phyloP scores from a whole-genome alignment of 352 stramenopile species.

The Phytophthora pinifolia region DNA sequence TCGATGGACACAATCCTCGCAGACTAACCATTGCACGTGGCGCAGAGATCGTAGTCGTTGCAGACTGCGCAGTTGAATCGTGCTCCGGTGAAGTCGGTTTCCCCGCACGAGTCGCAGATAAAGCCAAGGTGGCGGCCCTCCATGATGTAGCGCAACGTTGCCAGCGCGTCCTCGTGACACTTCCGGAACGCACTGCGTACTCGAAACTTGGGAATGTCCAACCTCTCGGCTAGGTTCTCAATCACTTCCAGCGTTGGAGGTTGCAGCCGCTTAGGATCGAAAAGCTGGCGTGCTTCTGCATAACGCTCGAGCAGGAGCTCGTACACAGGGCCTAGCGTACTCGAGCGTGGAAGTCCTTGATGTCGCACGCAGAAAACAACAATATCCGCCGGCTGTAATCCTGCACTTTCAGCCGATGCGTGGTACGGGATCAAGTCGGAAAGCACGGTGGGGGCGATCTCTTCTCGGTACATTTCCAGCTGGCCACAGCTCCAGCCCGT shows the following conservation, averaged over 20 bases:
- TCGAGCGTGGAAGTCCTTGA: constrained; percentile 12
- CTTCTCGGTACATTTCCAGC: constrained; percentile 69
- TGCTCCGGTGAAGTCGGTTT: constrained; percentile 76
- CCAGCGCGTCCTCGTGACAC: constrained; percentile 64
- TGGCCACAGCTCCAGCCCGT: constrained; percentile 46
- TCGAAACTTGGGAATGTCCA: constrained; percentile 81
- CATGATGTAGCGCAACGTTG: constrained; percentile 81
- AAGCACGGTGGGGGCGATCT: constrained; percentile 65
- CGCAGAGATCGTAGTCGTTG: constrained; percentile 79
- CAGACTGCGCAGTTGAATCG: constrained; percentile 78
- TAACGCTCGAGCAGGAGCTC: constrained; percentile 49
- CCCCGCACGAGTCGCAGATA: constrained; percentile 79
- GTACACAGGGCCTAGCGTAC: constrained; percentile 4
- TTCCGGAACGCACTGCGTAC: constrained; percentile 82
- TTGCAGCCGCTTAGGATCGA: constrained; percentile 12
- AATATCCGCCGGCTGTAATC: constrained; percentile 58
- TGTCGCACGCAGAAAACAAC: constrained; percentile 50
- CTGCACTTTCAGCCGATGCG: constrained; percentile 15
- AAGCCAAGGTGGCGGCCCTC: constrained; percentile 78
- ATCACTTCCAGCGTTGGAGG: constrained; percentile 59
- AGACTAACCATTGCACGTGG: constrained; percentile 52
- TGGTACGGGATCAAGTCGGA: constrained; percentile 49
- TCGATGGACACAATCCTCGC: background rate
- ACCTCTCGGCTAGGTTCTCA: constrained; percentile 58
- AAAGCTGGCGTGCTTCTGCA: constrained; percentile 34